Percentiles rank a stretch among this genome's conserved stretches.
These are phyloP conservation scores for Endogone sp. DNA, from an alignment of 192 early-diverging fungal genomes.

Conservation along the genomic window DNA sequence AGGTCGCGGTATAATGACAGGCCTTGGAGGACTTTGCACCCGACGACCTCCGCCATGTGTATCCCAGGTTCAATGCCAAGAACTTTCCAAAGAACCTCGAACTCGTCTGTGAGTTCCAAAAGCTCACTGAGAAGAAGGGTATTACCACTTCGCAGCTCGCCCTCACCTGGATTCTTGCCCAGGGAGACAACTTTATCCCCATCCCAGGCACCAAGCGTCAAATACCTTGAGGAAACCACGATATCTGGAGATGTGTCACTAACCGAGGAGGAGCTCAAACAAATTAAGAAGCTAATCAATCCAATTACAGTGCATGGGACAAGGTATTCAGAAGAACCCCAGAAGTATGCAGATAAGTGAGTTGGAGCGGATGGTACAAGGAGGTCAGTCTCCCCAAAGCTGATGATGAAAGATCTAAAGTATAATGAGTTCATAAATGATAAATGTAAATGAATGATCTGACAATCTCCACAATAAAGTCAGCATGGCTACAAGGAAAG, in stretches of 20 bases:
- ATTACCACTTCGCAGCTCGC: constrained; percentile 47
- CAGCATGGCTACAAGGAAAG: too few relatives aligned
- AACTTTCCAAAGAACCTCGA: constrained; percentile 52
- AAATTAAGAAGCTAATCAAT: constrained; percentile 25
- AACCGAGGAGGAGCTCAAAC: constrained; percentile 20
- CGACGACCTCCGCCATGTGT: constrained; percentile 26
- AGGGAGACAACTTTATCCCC: constrained; percentile 43
- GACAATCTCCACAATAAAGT: too few relatives aligned
- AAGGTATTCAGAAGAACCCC: too few relatives aligned
- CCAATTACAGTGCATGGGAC: constrained; percentile 24
- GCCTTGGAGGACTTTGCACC: neutral
- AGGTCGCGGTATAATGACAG: constrained; percentile 3
- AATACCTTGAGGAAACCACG: constrained; percentile 38
- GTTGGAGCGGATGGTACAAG: too few relatives aligned
- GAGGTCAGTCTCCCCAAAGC: too few relatives aligned
- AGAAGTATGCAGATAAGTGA: too few relatives aligned
- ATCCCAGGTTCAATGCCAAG: constrained; percentile 56
- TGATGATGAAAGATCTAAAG: too few relatives aligned
- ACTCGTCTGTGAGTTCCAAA: constrained; percentile 46
- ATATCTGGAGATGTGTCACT: constrained; percentile 27
- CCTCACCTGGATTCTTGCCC: constrained; percentile 58
- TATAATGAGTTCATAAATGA: too few relatives aligned
- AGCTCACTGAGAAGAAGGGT: constrained; percentile 42
- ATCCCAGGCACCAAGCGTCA: constrained; percentile 55
- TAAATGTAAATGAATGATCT: too few relatives aligned